Evolutionary conservation across 116 monocot genomes (phyloP), one percentile per base, ranked within the genome.

Genomic region (Iris pallida): DNA sequence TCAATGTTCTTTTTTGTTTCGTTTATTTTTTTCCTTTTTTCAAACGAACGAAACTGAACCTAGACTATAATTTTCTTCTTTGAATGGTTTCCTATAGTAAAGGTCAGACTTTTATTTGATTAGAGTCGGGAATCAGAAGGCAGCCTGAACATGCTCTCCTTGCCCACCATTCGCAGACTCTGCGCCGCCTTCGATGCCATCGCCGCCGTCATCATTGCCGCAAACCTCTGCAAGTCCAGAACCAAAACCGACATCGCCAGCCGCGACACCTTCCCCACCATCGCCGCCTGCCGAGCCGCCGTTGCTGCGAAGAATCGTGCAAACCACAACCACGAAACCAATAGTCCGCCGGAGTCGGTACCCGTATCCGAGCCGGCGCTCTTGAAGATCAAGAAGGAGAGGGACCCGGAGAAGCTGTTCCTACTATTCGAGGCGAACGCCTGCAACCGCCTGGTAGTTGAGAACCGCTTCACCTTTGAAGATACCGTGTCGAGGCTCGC

Each of bases 161-260:
- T 88, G 64, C 58, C 54, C 59, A 67, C 79, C 5, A 42, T 95
- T 18, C 79, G 86, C 52, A 68, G 84, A 65, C 64, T 95, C 73
- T 95, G 91, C 51, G 91, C 84, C 0, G 95, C 86, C 4, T 61
- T 91, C 66, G 95, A 95, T 69, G 82, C 91, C 42, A 57, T 88
- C 47, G 82, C 86, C 11, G 69, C 84, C 49, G 82, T 91, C 45
- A 59, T 81, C 56, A 91, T 95, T 20, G 91, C 82, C 16, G 86
- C 88, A 55, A 76, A 66, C 15, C 48, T 95, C 40, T 71, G 82
- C 1, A 84, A 76, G 30, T 73, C 75, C 13, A 74, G 77, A 15
- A 16, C 64, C 15, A 90, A 81, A 53, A 59, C 76, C 19, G 80
- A 84, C 19, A 54, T 77, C 45, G 66, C 82, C 30, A 55, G 30